Percentiles rank a stretch among this genome's conserved stretches.
phyloP scores from a whole-genome alignment of 495 filamentous ascomycete species.

The Usnea hakonensis region DNA sequence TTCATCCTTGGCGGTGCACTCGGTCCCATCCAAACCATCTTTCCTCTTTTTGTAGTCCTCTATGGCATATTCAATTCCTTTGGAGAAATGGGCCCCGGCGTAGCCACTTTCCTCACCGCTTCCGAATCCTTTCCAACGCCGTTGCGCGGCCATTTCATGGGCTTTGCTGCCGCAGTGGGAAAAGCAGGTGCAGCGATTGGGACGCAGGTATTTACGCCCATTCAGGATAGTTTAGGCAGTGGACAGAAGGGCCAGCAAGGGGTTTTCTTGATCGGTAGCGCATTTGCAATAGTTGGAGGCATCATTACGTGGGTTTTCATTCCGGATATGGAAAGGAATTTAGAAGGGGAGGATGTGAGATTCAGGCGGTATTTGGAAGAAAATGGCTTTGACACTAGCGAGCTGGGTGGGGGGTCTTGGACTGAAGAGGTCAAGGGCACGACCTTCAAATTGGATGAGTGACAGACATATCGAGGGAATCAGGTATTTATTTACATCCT shows the following conservation, averaged over 20 bases:
- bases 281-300: not conserved
- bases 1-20: conserved; percentile 8
- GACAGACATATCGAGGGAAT: too few relatives aligned
- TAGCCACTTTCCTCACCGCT: not conserved
- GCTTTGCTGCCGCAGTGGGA: not conserved
- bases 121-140: not conserved
- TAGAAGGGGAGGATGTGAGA: conserved; percentile 1
- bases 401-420: not conserved
- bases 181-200: not conserved
- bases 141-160: not conserved
- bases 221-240: not conserved
- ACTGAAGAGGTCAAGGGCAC: not conserved
- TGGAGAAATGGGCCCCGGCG: conserved; percentile 2
- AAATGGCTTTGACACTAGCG: not conserved
- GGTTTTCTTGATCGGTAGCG: not conserved
- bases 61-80: conserved; percentile 38
- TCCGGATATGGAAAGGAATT: not conserved
- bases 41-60: conserved; percentile 44
- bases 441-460: conserved; percentile 3
- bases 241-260: not conserved
- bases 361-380: conserved; percentile 10
- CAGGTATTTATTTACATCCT: too few relatives aligned
- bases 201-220: not conserved
- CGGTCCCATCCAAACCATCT: conserved; percentile 33
- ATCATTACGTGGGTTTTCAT: not conserved